Conservation (phyloP, 805 yeast genomes). For the Zygotorulaspora danielsina region DNA sequence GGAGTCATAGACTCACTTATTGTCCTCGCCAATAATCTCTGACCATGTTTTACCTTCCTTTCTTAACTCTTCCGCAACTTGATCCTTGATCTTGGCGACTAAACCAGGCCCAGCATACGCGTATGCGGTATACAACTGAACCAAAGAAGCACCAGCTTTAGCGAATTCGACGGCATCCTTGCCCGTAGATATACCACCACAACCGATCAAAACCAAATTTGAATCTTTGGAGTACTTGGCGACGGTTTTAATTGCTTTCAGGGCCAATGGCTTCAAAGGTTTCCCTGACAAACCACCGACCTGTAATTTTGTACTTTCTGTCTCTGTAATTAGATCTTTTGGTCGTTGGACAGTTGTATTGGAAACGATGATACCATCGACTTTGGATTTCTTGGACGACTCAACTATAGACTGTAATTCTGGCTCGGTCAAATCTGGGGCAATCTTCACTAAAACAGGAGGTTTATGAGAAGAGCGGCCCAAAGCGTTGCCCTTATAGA, state of each 20-base stretch:
- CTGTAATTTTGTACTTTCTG: slow-evolving; percentile 45
- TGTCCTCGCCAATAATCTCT: slow-evolving; percentile 67
- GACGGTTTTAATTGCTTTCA: slow-evolving; percentile 65
- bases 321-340: slow-evolving; percentile 46
- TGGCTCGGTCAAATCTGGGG: slow-evolving; percentile 82
- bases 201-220: slow-evolving; percentile 74
- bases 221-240: slow-evolving; percentile 74
- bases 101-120: slow-evolving; percentile 92
- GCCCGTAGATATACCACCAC: slow-evolving; percentile 91
- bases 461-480: slow-evolving; percentile 44
- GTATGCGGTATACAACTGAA: slow-evolving; percentile 82
- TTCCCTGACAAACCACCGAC: slow-evolving; percentile 91
- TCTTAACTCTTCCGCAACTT: slow-evolving; percentile 53
- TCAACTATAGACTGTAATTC: slow-evolving; percentile 80
- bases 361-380: slow-evolving; percentile 89
- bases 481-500: slow-evolving; percentile 37
- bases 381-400: slow-evolving; percentile 67
- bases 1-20: slow-evolving; percentile 24
- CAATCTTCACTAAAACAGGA: slow-evolving; percentile 84
- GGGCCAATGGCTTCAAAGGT: slow-evolving; percentile 77
- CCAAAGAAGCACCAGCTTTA: slow-evolving; percentile 87
- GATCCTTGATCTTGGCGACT: slow-evolving; percentile 56
- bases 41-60: slow-evolving; percentile 82
- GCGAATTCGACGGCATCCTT: slow-evolving; percentile 89
- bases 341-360: slow-evolving; percentile 92